phyloP scores from a whole-genome alignment of 768 basidiomycete species.

The Macrocybe gigantea region DNA sequence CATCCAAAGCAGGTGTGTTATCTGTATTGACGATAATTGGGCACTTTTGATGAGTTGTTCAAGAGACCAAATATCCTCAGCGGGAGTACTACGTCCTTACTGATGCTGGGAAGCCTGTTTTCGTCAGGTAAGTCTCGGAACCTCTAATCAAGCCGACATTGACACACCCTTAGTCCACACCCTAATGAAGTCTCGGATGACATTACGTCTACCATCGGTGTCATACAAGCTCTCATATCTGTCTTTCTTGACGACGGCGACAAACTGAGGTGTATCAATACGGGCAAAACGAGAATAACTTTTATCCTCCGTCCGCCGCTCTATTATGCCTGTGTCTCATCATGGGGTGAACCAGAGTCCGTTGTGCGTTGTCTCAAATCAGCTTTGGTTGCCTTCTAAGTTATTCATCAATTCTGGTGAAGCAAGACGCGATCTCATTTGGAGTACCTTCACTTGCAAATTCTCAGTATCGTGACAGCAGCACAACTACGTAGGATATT shows the following conservation, averaged over 20 bases:
- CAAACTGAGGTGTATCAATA: constrained; percentile 77
- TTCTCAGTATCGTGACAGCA: constrained; percentile 84
- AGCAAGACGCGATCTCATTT: constrained; percentile 89
- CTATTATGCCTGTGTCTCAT: constrained; percentile 87
- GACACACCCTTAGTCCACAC: constrained; percentile 34
- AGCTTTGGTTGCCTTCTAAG: background rate
- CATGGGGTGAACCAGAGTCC: constrained; percentile 95
- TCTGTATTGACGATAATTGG: background rate
- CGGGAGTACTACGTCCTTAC: constrained; percentile 91
- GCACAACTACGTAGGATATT: constrained; percentile 84
- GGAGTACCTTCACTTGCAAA: constrained; percentile 92
- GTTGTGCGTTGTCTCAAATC: constrained; percentile 54
- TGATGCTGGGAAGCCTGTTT: constrained; percentile 97
- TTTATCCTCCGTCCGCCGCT: constrained; percentile 84
- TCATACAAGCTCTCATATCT: constrained; percentile 94
- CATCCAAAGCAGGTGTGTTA: constrained; percentile 31
- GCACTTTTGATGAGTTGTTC: constrained; percentile 8
- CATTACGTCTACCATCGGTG: constrained; percentile 76
- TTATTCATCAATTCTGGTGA: constrained; percentile 35
- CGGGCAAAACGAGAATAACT: constrained; percentile 76
- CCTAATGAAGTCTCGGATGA: constrained; percentile 55
- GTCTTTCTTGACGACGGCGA: constrained; percentile 93
- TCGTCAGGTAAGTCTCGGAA: constrained; percentile 55
- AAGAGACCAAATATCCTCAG: constrained; percentile 39
- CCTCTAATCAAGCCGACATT: background rate